Evolutionary conservation across 495 filamentous ascomycete species (phyloP), one percentile per base, ranked within the genome.

Genomic region (Delitschia confertaspora): DNA sequence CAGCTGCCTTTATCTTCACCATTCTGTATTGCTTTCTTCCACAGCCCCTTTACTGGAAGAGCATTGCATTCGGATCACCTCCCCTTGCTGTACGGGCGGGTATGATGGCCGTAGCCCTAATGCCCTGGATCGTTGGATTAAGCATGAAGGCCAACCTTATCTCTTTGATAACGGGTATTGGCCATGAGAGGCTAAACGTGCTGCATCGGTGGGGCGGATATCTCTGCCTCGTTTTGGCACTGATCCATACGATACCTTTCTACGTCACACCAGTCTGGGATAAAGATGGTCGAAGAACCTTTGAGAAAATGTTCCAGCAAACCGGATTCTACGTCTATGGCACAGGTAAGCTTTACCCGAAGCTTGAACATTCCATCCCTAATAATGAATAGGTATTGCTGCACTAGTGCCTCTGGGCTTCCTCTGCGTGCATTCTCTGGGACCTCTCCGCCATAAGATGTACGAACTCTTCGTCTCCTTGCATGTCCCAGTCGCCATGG

Each of bases 161-260:
- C 34, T 80, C 78, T 3, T 63, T 93, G 50, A 66, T 94, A 45
- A 95, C 88, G 4, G 89, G 89, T 8, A 87, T 96, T 53, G 83
- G 87, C 3, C 89, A 89, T 36, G 89, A 96, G 65, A 71, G 91
- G 20, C 71, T 96, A 38, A 95, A 94, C 53, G 85, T 93, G 22
- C 71, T 96, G 42, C 89, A 96, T 66, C 79, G 89, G 48, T 96
- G 91, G 91, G 73, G 78, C 18, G 83, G 79, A n/a, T 93, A 91
- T 55, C 65, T 95, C 10, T 88, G 82, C 60, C 70, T 93, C 2
- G 84, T 93, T 55, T 69, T 95, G 25, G 76, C 79, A 42, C 60
- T 95, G 27, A 67, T 94, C 17, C 89, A 96, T 59, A 84, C 79
- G 24, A 65, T 91, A 25, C 89, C 89, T 0, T 96, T 91, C 63